Evolutionary conservation across 768 basidiomycete species (phyloP).

Genomic region (Auricularia heimuer): DNA sequence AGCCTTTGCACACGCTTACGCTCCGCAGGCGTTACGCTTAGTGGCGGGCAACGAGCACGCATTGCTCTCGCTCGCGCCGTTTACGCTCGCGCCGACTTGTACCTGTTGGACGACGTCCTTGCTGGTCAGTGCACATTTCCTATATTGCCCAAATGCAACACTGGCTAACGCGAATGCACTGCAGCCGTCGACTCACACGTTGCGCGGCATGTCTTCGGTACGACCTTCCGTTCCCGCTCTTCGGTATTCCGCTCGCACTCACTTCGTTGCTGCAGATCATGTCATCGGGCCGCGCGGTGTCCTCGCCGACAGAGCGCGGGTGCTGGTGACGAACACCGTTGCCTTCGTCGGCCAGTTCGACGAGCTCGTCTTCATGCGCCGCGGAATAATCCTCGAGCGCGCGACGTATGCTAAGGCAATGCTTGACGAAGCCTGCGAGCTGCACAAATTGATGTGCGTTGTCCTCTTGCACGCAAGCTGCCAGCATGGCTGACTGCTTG

Average conservation of each 20-base stretch:
- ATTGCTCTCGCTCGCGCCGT: constrained; percentile 80
- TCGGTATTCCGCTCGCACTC: background rate
- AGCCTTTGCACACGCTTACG: constrained; percentile 30
- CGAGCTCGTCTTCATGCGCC: constrained; percentile 61
- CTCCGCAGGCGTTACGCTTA: constrained; percentile 31
- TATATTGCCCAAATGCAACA: no score
- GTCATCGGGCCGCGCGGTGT: constrained; percentile 82
- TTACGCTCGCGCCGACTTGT: constrained; percentile 87
- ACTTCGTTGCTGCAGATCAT: constrained; percentile 40
- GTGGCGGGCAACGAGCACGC: constrained; percentile 78
- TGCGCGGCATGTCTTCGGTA: constrained; percentile 76
- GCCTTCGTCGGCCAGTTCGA: constrained; percentile 74
- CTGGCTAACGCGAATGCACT: no score
- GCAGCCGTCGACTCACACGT: constrained; percentile 83
- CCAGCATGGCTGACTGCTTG: background rate
- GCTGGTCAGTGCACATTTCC: no score
- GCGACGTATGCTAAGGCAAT: constrained; percentile 57
- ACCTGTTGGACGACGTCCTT: constrained; percentile 84
- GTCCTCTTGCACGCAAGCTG: no score
- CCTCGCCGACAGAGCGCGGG: constrained; percentile 70
- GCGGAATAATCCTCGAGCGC: constrained; percentile 71
- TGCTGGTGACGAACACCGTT: constrained; percentile 81
- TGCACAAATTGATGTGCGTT: constrained; percentile 68
- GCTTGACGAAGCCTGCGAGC: constrained; percentile 49
- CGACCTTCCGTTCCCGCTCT: constrained; percentile 1